Percentiles rank a stretch among this genome's conserved stretches.
These are phyloP conservation scores for Aureobasidium sp. DNA, from an alignment of 2,329 filamentous ascomycete genomes.

Conservation along the genomic window DNA sequence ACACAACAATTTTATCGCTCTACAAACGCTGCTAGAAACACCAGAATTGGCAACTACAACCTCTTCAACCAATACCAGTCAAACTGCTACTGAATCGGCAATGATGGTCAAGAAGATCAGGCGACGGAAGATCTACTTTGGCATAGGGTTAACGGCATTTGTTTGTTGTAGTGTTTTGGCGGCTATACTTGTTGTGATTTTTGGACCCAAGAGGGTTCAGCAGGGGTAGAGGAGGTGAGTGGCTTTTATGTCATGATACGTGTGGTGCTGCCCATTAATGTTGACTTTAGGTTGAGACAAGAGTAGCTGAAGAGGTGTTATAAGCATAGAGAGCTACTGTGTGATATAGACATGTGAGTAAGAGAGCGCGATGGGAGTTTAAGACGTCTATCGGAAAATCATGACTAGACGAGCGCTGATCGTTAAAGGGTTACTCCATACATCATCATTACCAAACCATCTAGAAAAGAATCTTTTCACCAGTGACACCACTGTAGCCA, in stretches of 20 bases:
- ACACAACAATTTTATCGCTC: not conserved
- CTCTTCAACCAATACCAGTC: not conserved
- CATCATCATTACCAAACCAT: not conserved
- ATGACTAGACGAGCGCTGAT: no score
- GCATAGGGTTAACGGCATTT: not conserved
- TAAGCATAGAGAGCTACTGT: no score
- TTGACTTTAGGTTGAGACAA: no score
- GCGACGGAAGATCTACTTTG: not conserved
- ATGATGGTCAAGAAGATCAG: not conserved
- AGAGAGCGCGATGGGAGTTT: no score
- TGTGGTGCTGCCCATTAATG: no score
- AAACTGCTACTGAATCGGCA: not conserved
- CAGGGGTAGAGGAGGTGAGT: not conserved
- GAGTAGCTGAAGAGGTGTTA: no score
- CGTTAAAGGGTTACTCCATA: no score
- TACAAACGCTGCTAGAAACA: constrained; percentile 5
- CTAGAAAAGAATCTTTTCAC: constrained; percentile 45
- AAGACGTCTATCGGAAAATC: no score
- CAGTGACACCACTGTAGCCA: constrained; percentile 46
- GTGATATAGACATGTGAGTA: no score
- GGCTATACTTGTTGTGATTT: not conserved
- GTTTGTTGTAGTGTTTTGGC: not conserved
- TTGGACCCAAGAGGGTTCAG: not conserved
- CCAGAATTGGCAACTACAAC: not conserved
- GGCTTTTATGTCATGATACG: no score